A percentile compares a stretch with the other conserved stretches of the same genome.
These are phyloP conservation scores for Solanum megistacrolobum DNA, from an alignment of 257 asterid species.

Conservation along the genomic window DNA sequence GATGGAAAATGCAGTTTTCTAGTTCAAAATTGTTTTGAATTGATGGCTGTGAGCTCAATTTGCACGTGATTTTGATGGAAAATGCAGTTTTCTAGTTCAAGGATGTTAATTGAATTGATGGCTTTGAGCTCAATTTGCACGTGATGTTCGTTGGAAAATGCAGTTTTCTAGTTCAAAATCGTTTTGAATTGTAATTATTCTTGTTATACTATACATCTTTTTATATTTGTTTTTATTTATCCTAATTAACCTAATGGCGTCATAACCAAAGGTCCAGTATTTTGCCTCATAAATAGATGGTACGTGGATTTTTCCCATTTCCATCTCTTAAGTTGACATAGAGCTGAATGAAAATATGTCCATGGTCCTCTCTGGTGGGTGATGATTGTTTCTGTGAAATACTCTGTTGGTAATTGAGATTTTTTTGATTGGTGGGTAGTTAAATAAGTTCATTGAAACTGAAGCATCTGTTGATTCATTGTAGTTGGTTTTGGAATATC, in stretches of 20 bases:
- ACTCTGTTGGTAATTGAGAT: neutral
- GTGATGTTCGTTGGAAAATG: neutral
- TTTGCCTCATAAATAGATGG: neutral
- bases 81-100: neutral
- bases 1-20: neutral
- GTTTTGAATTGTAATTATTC: neutral
- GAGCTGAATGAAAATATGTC: neutral
- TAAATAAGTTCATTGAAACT: neutral
- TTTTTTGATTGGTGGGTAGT: neutral
- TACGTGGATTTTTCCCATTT: neutral
- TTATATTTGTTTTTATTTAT: neutral
- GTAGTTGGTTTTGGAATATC: neutral
- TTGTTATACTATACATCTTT: neutral
- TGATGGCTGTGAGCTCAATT: neutral
- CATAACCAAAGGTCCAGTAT: neutral
- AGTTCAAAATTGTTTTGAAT: neutral
- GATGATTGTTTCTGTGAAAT: neutral
- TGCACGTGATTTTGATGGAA: neutral
- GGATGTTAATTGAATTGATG: neutral
- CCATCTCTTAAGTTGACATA: neutral
- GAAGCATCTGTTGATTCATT: neutral
- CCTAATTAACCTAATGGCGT: neutral
- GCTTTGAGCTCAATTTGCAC: neutral
- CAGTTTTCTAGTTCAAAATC: neutral
- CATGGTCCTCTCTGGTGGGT: neutral